Evolutionary conservation across 1,139 yeast species (phyloP).

Genomic region (Geotrichum europaeum): DNA sequence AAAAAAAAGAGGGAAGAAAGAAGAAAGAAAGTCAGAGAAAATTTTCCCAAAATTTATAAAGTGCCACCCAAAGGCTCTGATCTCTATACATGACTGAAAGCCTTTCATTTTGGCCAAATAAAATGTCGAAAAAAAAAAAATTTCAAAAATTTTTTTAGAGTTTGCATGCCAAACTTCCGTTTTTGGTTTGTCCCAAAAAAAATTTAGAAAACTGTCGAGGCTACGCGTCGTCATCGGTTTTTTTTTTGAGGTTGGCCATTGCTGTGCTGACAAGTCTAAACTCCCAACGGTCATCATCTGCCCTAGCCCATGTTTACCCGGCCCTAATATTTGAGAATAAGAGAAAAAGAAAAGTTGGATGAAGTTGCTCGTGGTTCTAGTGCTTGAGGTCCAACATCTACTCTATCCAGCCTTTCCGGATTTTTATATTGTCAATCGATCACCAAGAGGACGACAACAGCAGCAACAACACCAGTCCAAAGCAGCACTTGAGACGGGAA

Average conservation of each 20-base stretch:
- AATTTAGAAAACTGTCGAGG: not conserved
- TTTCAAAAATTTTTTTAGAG: not conserved
- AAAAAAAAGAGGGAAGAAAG: slow-evolving; percentile 2
- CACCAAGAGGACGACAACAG: no score
- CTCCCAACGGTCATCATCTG: not conserved
- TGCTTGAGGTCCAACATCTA: not conserved
- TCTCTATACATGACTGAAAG: not conserved
- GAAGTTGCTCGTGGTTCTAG: not conserved
- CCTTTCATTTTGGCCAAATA: not conserved
- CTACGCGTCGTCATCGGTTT: not conserved
- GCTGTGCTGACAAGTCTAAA: not conserved
- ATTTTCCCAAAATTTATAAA: not conserved
- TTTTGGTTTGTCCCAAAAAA: not conserved
- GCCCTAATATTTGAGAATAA: not conserved
- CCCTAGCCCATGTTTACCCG: not conserved
- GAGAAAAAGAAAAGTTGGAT: not conserved
- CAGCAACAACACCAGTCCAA: not conserved
- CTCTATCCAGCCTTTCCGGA: not conserved
- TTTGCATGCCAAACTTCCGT: not conserved
- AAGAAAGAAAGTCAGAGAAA: slow-evolving; percentile 4
- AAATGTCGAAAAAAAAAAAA: not conserved
- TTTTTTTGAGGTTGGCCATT: not conserved
- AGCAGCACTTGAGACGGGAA: not conserved
- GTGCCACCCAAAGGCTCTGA: not conserved
- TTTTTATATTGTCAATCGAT: not conserved